Percentiles rank a stretch among this genome's conserved stretches.
Evolutionary conservation across 2,329 filamentous ascomycete genomes (phyloP).

Genomic region (Diplocarpon rosae): DNA sequence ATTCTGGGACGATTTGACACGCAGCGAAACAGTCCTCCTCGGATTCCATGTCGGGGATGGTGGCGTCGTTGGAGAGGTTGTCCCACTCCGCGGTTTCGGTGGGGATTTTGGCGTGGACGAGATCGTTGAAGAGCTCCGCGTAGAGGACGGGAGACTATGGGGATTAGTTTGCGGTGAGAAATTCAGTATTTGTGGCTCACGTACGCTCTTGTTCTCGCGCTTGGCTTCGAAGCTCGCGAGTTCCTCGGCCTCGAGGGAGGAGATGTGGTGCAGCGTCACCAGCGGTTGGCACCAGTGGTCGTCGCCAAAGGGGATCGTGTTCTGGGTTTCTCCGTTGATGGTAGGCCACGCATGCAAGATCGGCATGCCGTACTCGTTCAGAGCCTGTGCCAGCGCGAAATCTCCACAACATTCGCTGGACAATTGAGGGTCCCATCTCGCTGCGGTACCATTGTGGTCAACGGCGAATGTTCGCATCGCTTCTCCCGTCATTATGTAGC

Average conservation of each 20-base stretch:
- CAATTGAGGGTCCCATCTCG: slow-evolving; percentile 34
- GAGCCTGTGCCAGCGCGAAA: slow-evolving; percentile 35
- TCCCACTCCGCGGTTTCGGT: slow-evolving; percentile 32
- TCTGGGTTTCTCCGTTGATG: slow-evolving; percentile 44
- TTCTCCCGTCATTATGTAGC: slow-evolving; percentile 40
- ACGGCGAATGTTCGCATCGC: slow-evolving; percentile 39
- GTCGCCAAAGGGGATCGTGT: slow-evolving; percentile 36
- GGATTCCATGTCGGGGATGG: neutral
- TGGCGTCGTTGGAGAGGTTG: slow-evolving; percentile 29
- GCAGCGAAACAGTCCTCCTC: neutral
- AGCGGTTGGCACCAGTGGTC: slow-evolving; percentile 43
- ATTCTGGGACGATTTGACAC: neutral
- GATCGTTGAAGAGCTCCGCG: slow-evolving; percentile 40
- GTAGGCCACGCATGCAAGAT: slow-evolving; percentile 37
- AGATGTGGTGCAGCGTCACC: slow-evolving; percentile 45
- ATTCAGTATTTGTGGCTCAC: neutral
- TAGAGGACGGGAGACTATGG: slow-evolving; percentile 9
- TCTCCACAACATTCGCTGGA: slow-evolving; percentile 41
- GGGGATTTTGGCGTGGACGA: slow-evolving; percentile 34
- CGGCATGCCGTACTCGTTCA: slow-evolving; percentile 35
- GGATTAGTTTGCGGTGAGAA: no score
- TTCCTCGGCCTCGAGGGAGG: slow-evolving; percentile 28
- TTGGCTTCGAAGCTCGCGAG: slow-evolving; percentile 34
- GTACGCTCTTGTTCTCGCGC: slow-evolving; percentile 19
- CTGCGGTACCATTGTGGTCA: slow-evolving; percentile 33